Evolutionary conservation across 2,329 filamentous ascomycete species (phyloP), one percentile per base, ranked within the genome.

Genomic region (Zymoseptoria tritici): DNA sequence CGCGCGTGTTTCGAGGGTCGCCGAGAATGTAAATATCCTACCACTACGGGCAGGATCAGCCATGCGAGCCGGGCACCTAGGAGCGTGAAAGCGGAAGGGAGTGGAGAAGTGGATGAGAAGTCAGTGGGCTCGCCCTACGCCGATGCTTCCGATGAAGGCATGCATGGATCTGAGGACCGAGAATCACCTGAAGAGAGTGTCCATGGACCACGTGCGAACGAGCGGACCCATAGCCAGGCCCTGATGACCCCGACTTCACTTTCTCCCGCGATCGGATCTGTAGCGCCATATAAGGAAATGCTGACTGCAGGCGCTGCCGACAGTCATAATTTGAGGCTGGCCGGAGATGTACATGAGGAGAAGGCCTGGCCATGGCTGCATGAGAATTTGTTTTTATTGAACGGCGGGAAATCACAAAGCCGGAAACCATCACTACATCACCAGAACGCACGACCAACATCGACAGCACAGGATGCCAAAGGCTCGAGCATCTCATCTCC

Each of bases 21-120:
- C n/a, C 56, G 57, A 21, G 49, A 57, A 49, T 64, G 62, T 56
- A 59, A 55, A 21, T 64, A 62, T 58, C 57, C 59, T 26, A 20
- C 56, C 26, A 57, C 52, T 20, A 60, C 58, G 6, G 61, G 61
- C 21, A 54, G 62, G 7, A 59, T 64, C 21, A 64, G 62, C 26
- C 60, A 62, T 49, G 57, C 60, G 31, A 56, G 52, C 19, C 52
- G 60, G 51, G 36, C 36, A 7, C 36, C 13, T 13, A 46, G 36
- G 16, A 46, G 36, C 13, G 36, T 46, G 11, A 46, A 46, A 46
- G 36, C 36, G 36, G 36, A 46, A 11, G 36, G 36, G 13, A 46
- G 36, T n/a, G 36, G 13, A 46, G 36, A 46, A 11, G 26, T 29
- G 26, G 36, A 42, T 16, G 36, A 42, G 36, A 42, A 42, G 36